Evolutionary conservation across 176 grass and related monocot species (phyloP), one percentile per base, ranked within the genome.

Genomic region (Ananas comosus): DNA sequence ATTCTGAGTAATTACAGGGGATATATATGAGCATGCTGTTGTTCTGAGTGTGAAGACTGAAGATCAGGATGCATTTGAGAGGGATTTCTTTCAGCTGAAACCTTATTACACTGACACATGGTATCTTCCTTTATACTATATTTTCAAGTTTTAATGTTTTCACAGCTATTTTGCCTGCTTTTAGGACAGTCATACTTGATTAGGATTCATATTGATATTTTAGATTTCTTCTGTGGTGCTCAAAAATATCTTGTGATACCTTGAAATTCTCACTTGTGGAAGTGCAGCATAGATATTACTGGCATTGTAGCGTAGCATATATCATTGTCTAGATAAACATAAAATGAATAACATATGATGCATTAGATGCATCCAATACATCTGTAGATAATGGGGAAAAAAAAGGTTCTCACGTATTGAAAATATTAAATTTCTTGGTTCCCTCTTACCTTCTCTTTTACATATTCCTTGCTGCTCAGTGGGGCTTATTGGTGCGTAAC

Each of bases 21-120:
- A 99, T 59, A 91, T 99, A 71, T 93, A 86, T 16, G 94, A 99
- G 51, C 94, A 93, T 78, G 89, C 87, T 2, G 84, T 99, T 72
- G 63, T 93, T 68, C 72, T 99, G 74, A 99, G 94, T 75, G 89
- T 93, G 75, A 93, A 99, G 72, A 89, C 84, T 68, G 94, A 99
- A 87, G 89, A 99, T 23, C 89, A 99, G 80, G 87, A 93, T 83
- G 81, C 94, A 1, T 99, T 99, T 73, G 94, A 99, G 66, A 89
- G 94, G 7, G 89, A 99, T 79, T 84, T 84, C 3, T 79, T 48
- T 53, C 85, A 82, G 73, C 53, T 91, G 42, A 91, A 91, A 78
- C 51, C 63, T 13, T 96, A 93, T 66, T 96, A 96, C 73, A 86
- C 79, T 64, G 82, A 91, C 68, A 81, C 91, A 61, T 71, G 88